Evolutionary conservation across 2,329 filamentous ascomycete genomes (phyloP), one percentile per base, ranked within the genome.

Genomic region (Coleophoma cylindrospora): DNA sequence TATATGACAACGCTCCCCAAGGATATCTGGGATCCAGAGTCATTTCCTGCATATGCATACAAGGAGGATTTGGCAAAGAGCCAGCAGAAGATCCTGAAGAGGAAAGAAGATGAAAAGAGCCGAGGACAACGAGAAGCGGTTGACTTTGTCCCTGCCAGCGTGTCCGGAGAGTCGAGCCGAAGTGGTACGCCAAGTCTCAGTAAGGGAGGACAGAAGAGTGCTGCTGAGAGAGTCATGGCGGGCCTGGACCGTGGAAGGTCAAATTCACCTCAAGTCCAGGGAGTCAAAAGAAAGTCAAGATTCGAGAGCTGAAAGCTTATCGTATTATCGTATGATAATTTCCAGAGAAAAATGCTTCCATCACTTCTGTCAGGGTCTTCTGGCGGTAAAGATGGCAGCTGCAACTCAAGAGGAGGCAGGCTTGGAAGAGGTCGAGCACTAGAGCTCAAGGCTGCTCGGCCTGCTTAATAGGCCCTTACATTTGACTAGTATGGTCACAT

Each of bases 1-100:
- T 91, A 91, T 65, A 74, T 73, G 33, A 88, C 83, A 7, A 83
- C 83, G 2, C 62, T 86, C 43, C 62, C 74, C 1, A 60, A 66
- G 2, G 74, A 78, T 3, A 56, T 84, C 6, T 87, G 82, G 80
- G 72, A 86, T 55, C 79, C 82, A 1, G 63, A 62, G 2, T 70
- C 59, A 4, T 80, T 86, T 53, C 81, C 83, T 0, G 68, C 72
- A 10, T 74, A 72, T 68, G 80, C 80, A 1, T 80, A 71, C 53
- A 72, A 73, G 49, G 73, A 74, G 33, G 69, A 70, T 53, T 63
- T 85, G 51, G 68, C 72, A 22, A 74, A 71, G 60, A 71, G 67
- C 50, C 77, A 79, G 45, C 59, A 65, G 52, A 56, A 54, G 36
- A 60, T 66, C 38, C 45, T 61, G 14, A 66, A 64, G 48, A 55